A percentile compares a stretch with the other conserved stretches of the same genome.
Evolutionary conservation across 305 asterid genomes (phyloP).

Genomic region (Fraxinus ornus): DNA sequence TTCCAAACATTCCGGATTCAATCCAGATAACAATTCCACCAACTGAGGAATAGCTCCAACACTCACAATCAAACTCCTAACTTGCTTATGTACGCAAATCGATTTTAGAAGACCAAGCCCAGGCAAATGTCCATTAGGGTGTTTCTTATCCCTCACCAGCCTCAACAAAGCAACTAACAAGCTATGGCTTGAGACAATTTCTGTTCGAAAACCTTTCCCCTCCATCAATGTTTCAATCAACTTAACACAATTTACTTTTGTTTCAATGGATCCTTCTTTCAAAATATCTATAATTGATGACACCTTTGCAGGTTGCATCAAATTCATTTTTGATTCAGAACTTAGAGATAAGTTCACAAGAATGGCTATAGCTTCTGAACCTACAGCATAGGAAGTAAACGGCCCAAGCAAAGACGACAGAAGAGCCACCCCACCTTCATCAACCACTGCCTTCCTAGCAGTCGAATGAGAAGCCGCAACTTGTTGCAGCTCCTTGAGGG

Average conservation of each 20-base stretch:
- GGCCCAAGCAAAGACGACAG: conserved; percentile 60
- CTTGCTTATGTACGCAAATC: conserved; percentile 37
- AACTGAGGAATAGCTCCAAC: conserved; percentile 58
- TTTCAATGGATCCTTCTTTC: conserved; percentile 55
- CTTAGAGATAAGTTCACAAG: conserved; percentile 45
- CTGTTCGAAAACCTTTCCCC: conserved; percentile 46
- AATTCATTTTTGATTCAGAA: conserved; percentile 37
- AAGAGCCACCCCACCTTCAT: conserved; percentile 49
- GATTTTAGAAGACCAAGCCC: conserved; percentile 50
- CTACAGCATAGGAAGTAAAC: conserved; percentile 60
- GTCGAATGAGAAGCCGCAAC: conserved; percentile 41
- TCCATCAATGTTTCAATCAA: conserved; percentile 48
- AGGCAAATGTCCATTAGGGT: conserved; percentile 44
- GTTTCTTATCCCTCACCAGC: conserved; percentile 52
- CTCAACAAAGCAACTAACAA: conserved; percentile 60
- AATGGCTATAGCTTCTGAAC: conserved; percentile 52
- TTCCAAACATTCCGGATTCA: conserved; percentile 50
- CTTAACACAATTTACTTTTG: conserved; percentile 46
- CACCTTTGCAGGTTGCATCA: conserved; percentile 60
- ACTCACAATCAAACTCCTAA: conserved; percentile 43
- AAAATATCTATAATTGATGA: conserved; percentile 49
- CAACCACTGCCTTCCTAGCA: conserved; percentile 50
- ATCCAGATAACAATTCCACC: conserved; percentile 40
- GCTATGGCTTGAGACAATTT: conserved; percentile 53
- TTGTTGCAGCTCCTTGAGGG: conserved; percentile 48